A percentile compares a stretch with the other conserved stretches of the same genome.
Conservation (phyloP, 805 yeast genomes). For the Priceomyces fermenticarens region DNA sequence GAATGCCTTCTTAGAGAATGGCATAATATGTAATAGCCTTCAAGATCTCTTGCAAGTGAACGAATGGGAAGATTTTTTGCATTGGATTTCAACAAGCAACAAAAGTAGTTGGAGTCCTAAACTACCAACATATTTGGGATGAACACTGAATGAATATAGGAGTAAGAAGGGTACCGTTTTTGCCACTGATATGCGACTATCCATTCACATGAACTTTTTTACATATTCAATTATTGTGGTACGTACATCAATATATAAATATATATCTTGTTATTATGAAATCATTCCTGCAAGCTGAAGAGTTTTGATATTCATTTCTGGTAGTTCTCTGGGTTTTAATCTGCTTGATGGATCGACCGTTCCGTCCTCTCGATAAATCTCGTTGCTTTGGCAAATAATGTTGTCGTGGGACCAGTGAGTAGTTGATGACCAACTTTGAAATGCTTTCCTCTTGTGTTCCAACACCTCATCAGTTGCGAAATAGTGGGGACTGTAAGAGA, state of each 20-base stretch:
- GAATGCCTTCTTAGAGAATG: too few relatives aligned
- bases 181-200: too few relatives aligned
- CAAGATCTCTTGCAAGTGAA: not conserved
- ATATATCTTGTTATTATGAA: not conserved
- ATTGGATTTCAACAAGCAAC: not conserved
- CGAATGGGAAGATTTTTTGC: not conserved
- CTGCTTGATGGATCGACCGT: slow-evolving; percentile 18
- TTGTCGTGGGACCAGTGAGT: slow-evolving; percentile 17
- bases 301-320: slow-evolving; percentile 20
- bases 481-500: slow-evolving; percentile 2
- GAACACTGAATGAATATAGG: too few relatives aligned
- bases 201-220: too few relatives aligned
- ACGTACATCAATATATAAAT: too few relatives aligned
- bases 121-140: too few relatives aligned
- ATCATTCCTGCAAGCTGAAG: slow-evolving; percentile 17
- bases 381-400: slow-evolving; percentile 7
- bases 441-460: slow-evolving; percentile 14
- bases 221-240: too few relatives aligned
- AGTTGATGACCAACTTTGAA: slow-evolving; percentile 21
- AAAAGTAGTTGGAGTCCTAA: too few relatives aligned
- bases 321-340: slow-evolving; percentile 18
- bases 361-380: slow-evolving; percentile 14
- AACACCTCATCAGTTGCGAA: slow-evolving; percentile 12
- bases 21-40: not conserved
- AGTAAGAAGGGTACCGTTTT: too few relatives aligned